Base-by-base conservation (phyloP, 495 filamentous ascomycete species). In the Penicillium steckii region DNA sequence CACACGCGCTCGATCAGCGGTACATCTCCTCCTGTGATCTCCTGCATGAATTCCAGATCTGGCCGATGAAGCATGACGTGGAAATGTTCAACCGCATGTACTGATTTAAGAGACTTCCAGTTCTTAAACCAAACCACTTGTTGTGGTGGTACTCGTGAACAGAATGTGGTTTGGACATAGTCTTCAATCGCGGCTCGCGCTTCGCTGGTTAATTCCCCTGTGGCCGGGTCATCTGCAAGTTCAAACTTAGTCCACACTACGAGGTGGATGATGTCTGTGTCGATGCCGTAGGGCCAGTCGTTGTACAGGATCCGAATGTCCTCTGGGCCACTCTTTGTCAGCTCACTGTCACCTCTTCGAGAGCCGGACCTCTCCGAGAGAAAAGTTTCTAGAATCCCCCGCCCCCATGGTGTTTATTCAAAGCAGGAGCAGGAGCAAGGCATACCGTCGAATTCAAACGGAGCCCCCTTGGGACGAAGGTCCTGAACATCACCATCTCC, bases 231-330 rank as follows among this genome's bases (percentile, higher is more conserved):
- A 30, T 88, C 80, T 55, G 87, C 81, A 27, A 92, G 76, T 40
- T 79, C 78, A 63, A 95, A 95, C 66, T 95, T 95, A n/a, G 87
- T 91, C 91, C 91, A 96, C 8, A 95, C 81, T 13, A 94, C 88
- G 18, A 95, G 70, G 62, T 96, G 91, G 8, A 90, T 82, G 47
- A 96, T 90, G 49, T 75, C 75, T 26, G 72, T 57, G 51, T 91
- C 88, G 47, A 95, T 72, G 0, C 89, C 90, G 57, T 95, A 95
- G 3, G 91, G 91, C 89, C 90, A 96, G 76, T 96, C 90, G 61
- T 96, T 95, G 70, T 82, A 82, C 17, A 95, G 66, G 32, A 93
- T 83, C 54, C 85, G 88, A 61, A 87, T 64, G 58, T 95, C 87
- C 45, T 85, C 86, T 83, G 45, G 30, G n/a, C n/a, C n/a, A 3